These are phyloP conservation scores for Beverwykella pulmonaria DNA, from an alignment of 495 filamentous ascomycete genomes.

Conservation along the genomic window DNA sequence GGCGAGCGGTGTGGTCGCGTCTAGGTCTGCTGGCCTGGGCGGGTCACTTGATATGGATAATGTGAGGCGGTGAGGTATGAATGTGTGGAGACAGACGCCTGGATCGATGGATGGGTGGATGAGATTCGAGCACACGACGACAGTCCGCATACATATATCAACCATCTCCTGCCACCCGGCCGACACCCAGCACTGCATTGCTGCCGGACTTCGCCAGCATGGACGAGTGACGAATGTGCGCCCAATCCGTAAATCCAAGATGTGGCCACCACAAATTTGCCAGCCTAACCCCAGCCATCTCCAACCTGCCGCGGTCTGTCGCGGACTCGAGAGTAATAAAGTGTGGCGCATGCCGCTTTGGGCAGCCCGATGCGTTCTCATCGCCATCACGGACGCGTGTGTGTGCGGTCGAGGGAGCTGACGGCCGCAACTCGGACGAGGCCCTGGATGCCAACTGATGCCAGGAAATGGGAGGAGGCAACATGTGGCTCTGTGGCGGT, in stretches of 20 bases:
- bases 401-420: conserved; percentile 12
- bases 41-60: not conserved
- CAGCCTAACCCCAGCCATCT: conserved; percentile 14
- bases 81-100: not conserved
- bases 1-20: not conserved
- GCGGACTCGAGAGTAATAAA: conserved; percentile 1
- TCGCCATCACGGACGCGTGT: conserved; percentile 17
- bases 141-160: conserved; percentile 25
- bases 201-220: conserved; percentile 31
- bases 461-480: not conserved
- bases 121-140: conserved; percentile 12
- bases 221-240: conserved; percentile 20
- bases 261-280: conserved; percentile 3
- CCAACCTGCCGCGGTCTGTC: conserved; percentile 5
- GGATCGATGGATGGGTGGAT: conserved; percentile 7
- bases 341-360: conserved; percentile 11
- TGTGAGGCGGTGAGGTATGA: conserved; percentile 23
- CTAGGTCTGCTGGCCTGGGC: conserved; percentile 6
- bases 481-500: not conserved
- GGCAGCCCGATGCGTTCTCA: conserved; percentile 13
- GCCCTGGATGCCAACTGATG: too few species aligned
- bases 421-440: not conserved
- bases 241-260: conserved; percentile 4
- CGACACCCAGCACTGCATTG: not conserved
- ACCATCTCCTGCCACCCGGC: conserved; percentile 32